Base-by-base conservation (phyloP, 345 rosid genomes). In the Arabidopsis suecica region DNA sequence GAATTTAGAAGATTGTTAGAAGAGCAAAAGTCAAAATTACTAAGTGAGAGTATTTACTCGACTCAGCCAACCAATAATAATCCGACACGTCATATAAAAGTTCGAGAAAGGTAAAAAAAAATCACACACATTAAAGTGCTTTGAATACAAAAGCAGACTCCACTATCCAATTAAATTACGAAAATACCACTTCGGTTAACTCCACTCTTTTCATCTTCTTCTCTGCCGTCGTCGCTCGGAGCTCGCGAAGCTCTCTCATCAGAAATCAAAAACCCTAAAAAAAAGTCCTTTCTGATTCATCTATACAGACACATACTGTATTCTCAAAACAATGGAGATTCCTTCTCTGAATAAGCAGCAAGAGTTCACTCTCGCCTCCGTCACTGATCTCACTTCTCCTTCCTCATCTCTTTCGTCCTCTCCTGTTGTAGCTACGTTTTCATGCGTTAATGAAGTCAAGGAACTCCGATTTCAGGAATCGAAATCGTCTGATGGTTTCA, bases 311-410 rank as follows among this genome's bases (percentile, higher is more conserved):
- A 30, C 20, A 34, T 13, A 50, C 9, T 23, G 5, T 68, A 53
- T 59, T 49, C 9, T 2, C 23, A 37, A 48, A 45, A 38, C 22
- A 49, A 78, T 78, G 86, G 88, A 84, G 69, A 63, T 37, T 25
- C 78, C 76, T 47, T 72, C 53, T 22, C 62, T 18, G 36, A 73
- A 58, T 14, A 76, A 59, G 32, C 74, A 68, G 22, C 75, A 67
- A 12, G 83, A 86, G 83, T 84, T 88, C 79, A 45, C 80, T 70
- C 69, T 91, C 45, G 83, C 82, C 14, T 83, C 97, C 14, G 49
- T 85, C 44, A 65, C 88, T 34, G 86, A 84, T 51, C 90, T 89
- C 14, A 51, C 86, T 65, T 63, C 86, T 42, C 69, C 90, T 33
- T 73, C 79, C 7, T 36, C 49, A 0, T 42, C 89, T 42, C 57